phyloP scores from a whole-genome alignment of 2,329 filamentous ascomycete genomes.

The Calycina herbarum region DNA sequence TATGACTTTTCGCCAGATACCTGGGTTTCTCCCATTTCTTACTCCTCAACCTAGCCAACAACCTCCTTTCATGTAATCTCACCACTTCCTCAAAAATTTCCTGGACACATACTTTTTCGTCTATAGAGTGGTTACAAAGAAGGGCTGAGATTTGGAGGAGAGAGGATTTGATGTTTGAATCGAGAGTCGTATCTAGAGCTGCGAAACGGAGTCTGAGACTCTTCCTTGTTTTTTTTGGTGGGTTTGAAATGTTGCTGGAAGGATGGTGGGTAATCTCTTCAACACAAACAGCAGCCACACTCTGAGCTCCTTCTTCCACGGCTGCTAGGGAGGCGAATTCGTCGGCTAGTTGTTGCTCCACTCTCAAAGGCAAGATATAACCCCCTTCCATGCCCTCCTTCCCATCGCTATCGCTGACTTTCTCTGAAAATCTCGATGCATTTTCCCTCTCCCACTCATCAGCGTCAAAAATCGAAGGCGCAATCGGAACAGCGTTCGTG shows the following conservation, averaged over 20 bases:
- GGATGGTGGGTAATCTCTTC: constrained; percentile 26
- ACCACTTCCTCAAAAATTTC: too few relatives aligned
- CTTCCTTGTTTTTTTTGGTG: neutral
- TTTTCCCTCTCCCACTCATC: constrained; percentile 1
- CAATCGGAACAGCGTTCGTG: constrained; percentile 24
- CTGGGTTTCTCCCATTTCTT: constrained; percentile 22
- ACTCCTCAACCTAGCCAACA: constrained; percentile 16
- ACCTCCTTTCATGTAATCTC: constrained; percentile 12
- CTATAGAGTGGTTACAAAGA: neutral
- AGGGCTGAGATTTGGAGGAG: constrained; percentile 6
- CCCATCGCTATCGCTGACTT: neutral
- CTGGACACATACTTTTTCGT: too few relatives aligned
- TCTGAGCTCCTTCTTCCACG: constrained; percentile 32
- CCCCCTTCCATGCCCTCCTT: too few relatives aligned
- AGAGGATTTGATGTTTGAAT: constrained; percentile 5
- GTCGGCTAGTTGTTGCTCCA: constrained; percentile 35
- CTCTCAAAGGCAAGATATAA: constrained; percentile 25
- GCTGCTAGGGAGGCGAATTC: constrained; percentile 38
- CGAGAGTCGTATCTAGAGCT: constrained; percentile 19
- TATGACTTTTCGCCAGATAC: constrained; percentile 21
- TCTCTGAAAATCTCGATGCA: too few relatives aligned
- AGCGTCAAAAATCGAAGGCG: constrained; percentile 20
- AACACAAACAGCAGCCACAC: constrained; percentile 36
- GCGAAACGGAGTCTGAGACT: constrained; percentile 28
- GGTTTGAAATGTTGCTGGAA: neutral